Conservation (phyloP, 1,284 basidiomycete species). For the Tausonia pullulans region DNA sequence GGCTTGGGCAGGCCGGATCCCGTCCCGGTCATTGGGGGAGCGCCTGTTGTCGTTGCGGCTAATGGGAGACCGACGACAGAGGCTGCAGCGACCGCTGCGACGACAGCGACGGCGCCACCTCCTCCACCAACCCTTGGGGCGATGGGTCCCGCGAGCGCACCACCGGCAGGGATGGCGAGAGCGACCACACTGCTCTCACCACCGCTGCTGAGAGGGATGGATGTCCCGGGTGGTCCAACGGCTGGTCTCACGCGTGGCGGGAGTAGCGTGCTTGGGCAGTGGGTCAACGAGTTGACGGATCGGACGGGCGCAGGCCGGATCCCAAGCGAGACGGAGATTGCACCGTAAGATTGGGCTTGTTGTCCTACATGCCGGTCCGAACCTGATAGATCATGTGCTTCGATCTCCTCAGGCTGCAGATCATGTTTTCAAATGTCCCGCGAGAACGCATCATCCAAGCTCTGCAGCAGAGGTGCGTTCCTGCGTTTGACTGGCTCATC, state of each 20-base stretch:
- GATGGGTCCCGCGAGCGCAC: no score
- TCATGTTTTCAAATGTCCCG: not conserved
- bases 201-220: no score
- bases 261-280: not conserved
- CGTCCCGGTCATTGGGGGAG: not conserved
- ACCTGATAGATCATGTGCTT: not conserved
- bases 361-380: not conserved
- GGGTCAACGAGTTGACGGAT: constrained; percentile 1
- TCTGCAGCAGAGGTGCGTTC: not conserved
- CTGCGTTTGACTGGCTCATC: no score
- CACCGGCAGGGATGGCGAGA: no score
- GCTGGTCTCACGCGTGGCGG: not conserved
- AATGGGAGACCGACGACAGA: not conserved
- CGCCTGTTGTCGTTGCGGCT: not conserved
- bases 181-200: no score
- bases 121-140: not conserved
- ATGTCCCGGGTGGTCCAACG: no score
- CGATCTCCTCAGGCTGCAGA: not conserved
- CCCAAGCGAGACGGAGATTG: not conserved
- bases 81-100: not conserved
- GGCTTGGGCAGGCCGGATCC: no score
- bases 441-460: not conserved
- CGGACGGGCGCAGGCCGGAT: not conserved
- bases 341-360: not conserved
- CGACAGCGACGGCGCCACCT: not conserved